Base-by-base conservation (phyloP, 169 alveolate species). In the Plasmodium falciparum region DNA sequence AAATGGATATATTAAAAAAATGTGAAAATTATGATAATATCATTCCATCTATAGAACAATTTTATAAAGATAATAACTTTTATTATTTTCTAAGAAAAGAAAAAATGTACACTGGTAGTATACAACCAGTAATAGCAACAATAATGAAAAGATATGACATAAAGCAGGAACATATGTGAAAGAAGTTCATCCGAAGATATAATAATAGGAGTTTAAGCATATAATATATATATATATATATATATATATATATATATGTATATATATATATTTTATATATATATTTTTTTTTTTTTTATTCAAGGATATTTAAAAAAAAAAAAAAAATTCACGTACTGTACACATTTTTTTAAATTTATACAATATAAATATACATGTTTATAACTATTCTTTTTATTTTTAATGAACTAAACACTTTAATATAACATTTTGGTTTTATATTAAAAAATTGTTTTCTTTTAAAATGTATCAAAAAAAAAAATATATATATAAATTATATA, bases 141-240 rank as follows among this genome's bases (percentile, higher is more conserved):
- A 86, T 54, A 17, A 86, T 86, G 92, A 69, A 88, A 3, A 59
- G 92, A 50, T 86, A 86, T 45, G 92, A 86, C 50, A 6, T 86
- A 43, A 75, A 86, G 9, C 12, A 33, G 1, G 75, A 59, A 29
- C 62, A 74, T n/a, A 74, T n/a, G 17, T 71, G 71, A 15, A 62
- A 86, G 71, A 33, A 8, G n/a, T 50, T 26, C 88, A 29, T 12
- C 43, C 45, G 69, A 59, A 17, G 56, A 74, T n/a, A 86, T 39
- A 39, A 39, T 70, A 3, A 62, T 45, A 20, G 61, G 78, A 49
- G 54, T 52, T 22, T 63, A 73, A 12, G 15, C 7, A 22, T n/a
- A 56, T 6, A 56, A 56, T 12, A 56, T 56, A 13, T 12, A 56
- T 56, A 56, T 56, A 15, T 56, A 52, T 52, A 52, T 52, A 9